These are phyloP conservation scores for Coniella vitis DNA, from an alignment of 2,329 filamentous ascomycete genomes.

Conservation along the genomic window DNA sequence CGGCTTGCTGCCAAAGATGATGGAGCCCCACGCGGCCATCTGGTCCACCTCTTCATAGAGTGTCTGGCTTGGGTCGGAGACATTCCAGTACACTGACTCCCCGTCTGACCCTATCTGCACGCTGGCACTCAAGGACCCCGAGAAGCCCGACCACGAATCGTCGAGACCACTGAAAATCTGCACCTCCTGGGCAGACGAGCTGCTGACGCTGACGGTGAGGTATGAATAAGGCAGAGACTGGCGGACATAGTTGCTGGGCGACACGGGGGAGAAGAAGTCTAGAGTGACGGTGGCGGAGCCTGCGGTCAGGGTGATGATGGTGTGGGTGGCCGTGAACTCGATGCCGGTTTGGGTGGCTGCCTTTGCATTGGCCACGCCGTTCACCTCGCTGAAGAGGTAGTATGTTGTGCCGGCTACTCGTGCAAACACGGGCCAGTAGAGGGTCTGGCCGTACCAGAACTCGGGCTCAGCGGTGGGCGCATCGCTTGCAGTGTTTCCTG, in stretches of 20 bases:
- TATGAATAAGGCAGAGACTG: constrained; percentile 30
- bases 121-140: background rate
- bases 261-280: constrained; percentile 30
- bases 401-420: constrained; percentile 25
- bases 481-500: constrained; percentile 21
- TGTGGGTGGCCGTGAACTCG: constrained; percentile 27
- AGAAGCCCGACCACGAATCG: constrained; percentile 26
- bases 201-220: constrained; percentile 22
- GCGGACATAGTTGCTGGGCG: constrained; percentile 24
- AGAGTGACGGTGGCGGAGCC: constrained; percentile 22
- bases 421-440: constrained; percentile 28
- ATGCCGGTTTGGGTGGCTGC: constrained; percentile 19
- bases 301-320: constrained; percentile 22
- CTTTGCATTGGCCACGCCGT: constrained; percentile 13
- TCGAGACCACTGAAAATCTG: constrained; percentile 29
- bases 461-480: constrained; percentile 22
- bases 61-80: constrained; percentile 5
- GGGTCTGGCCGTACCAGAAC: constrained; percentile 26
- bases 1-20: constrained; percentile 9
- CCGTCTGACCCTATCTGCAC: background rate
- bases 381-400: constrained; percentile 24
- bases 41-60: constrained; percentile 9
- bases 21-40: constrained; percentile 13
- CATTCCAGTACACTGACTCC: constrained; percentile 10
- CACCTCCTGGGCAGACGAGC: constrained; percentile 12